Base-by-base conservation (phyloP, 2,329 filamentous ascomycete species). In the Colletotrichum limetticola region DNA sequence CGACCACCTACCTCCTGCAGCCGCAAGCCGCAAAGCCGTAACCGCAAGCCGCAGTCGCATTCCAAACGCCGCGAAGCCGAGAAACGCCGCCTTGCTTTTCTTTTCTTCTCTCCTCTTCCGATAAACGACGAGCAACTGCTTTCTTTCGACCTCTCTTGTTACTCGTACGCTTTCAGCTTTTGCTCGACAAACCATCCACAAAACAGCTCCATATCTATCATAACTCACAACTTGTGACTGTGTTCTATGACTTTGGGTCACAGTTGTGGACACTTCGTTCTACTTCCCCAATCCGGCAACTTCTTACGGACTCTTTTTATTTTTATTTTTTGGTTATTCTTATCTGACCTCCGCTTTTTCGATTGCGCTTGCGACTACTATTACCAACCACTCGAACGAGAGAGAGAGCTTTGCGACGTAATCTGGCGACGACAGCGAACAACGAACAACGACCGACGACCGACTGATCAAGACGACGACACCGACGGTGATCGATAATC, bases 271-370 rank as follows among this genome's bases (percentile, higher is more conserved):
- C 52, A 57, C 52, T 46, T 65, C 22, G 22, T 42, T 70, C 71
- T 69, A 71, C 60, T 58, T 46, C 5, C 66, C 66, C 56, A 52
- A 52, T 53, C 49, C 71, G 71, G 56, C 49, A 66, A 56, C 66
- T 68, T 73, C 28, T 57, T 42, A 22, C 53, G 24, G 52, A 26
- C 52, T 64, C 16, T 56, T 32, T 46, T 55, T 42, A 30, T 59
- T 16, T 32, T 49, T 49, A 22, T 49, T 49, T 49, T 49, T 49
- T n/a, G 3, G 16, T 19, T n/a, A 24, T 32, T 65, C 66, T 61
- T 56, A 73, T 61, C 60, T 72, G 49, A 46, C 63, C 69, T 55
- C 60, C 63, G 58, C 58, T 58, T 56, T 66, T 58, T 59, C 63
- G 65, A 63, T 52, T 28, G 52, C 63, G 53, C 35, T 55, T 59